Base-by-base conservation (phyloP, 768 basidiomycete genomes). In the Russula compacta region DNA sequence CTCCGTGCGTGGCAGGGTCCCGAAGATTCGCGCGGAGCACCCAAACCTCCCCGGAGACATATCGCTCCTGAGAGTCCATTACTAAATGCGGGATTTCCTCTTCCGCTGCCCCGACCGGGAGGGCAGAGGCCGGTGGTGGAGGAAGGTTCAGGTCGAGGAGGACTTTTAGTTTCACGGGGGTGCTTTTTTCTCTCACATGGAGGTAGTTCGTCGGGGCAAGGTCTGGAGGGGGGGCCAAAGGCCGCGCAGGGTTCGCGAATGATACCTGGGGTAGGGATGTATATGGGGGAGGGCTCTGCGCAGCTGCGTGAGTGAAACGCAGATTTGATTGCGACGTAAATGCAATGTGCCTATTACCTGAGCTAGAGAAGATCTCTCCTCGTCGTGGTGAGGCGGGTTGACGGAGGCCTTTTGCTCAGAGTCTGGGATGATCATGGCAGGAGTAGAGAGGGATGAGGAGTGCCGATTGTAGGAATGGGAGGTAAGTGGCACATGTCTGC, bases 261-360 rank as follows among this genome's bases (percentile, higher is more conserved):
- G 56, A 19, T 12, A 39, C 35, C 19, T 48, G 5, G 0, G 39
- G 21, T 5, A 12, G n/a, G 7, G 51, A 11, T 14, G 21, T 58
- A 36, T 63, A 63, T 29, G 61, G 61, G 2, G 61, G 61, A 58
- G 61, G 61, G 52, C 35, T 49, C 61, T 58, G 39, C 17, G 17
- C 8, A 29, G 24, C 24, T 3, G 7, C 2, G n/a, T 14, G 19
- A 4, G 6, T 17, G 3, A 15, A 29, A 0, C n/a, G 46, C 24
- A 15, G 36, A 1, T 19, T 29, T 29, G 24, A 29, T 29, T 29
- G 24, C 24, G n/a, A n/a, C n/a, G n/a, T n/a, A n/a, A n/a, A 29
- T 29, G 24, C 3, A 24, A 47, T 14, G 24, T 15, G 32, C 17
- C 42, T 24, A 29, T 29, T 29, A 59, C 58, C 58, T 59, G 44